phyloP scores from a whole-genome alignment of 495 filamentous ascomycete genomes.

The Thermochaetoides thermophila region DNA sequence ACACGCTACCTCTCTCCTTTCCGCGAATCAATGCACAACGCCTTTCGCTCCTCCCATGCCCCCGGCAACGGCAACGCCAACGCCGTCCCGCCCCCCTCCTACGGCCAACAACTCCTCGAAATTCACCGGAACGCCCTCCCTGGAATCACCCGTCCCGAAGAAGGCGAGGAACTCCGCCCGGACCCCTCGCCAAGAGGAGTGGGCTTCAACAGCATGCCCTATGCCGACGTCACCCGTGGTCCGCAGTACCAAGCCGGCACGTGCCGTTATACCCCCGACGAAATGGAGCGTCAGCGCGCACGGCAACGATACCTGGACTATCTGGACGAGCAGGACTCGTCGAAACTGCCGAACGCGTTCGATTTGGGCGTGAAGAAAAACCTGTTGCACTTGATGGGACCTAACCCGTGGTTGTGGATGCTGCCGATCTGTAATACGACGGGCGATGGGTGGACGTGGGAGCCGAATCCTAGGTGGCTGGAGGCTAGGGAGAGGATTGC shows the following conservation, averaged over 20 bases:
- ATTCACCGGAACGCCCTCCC: slow-evolving; percentile 76
- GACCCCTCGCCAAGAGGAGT: slow-evolving; percentile 4
- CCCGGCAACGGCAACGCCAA: slow-evolving; percentile 28
- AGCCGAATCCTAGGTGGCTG: slow-evolving; percentile 58
- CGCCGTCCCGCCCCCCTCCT: slow-evolving; percentile 40
- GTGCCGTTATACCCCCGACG: slow-evolving; percentile 45
- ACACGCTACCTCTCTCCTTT: slow-evolving; percentile 79
- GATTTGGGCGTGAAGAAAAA: slow-evolving; percentile 73
- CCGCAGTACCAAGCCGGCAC: slow-evolving; percentile 33
- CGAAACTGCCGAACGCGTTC: slow-evolving; percentile 82
- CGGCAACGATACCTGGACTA: slow-evolving; percentile 72
- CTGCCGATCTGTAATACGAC: slow-evolving; percentile 72
- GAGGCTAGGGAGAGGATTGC: slow-evolving; percentile 48
- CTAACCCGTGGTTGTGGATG: slow-evolving; percentile 50
- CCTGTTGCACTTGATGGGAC: slow-evolving; percentile 70
- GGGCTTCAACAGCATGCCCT: slow-evolving; percentile 2
- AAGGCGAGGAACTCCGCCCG: slow-evolving; percentile 46
- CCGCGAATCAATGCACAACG: slow-evolving; percentile 49
- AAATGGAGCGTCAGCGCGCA: slow-evolving; percentile 53
- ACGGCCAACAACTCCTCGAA: slow-evolving; percentile 62
- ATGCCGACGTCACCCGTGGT: slow-evolving; percentile 18
- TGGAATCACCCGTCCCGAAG: slow-evolving; percentile 61
- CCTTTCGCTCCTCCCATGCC: slow-evolving; percentile 37
- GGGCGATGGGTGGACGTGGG: slow-evolving; percentile 94
- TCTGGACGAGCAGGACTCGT: slow-evolving; percentile 71